Base-by-base conservation (phyloP, 2,329 filamentous ascomycete genomes). In the Fusarium gaditjirri region DNA sequence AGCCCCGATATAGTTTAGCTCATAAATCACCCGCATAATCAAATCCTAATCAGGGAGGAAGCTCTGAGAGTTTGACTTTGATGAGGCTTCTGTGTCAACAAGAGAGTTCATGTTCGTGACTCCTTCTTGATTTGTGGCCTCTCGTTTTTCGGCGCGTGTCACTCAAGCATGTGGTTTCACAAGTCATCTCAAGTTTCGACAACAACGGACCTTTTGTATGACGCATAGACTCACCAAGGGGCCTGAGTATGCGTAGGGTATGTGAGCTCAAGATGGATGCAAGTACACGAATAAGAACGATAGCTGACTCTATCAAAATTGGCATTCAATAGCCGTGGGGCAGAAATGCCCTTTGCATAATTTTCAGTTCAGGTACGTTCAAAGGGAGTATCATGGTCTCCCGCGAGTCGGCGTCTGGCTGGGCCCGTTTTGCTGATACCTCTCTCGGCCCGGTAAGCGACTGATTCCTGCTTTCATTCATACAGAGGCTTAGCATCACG, bases 31-130 rank as follows among this genome's bases (percentile, higher is more conserved):
- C 63, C 52, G 49, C 68, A 64, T 68, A 65, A 65, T 33, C 55
- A 53, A 46, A 61, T 65, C 62, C 70, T 50, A 65, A 74, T 73
- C 70, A 75, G 70, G 74, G 74, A 71, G 73, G 47, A 36, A 63
- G 57, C 19, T 36, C 42, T 56, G 29, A 14, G 33, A 38, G 29
- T 12, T 33, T 31, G 33, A 38, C 35, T 58, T 39, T 46, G 41
- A 23, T 46, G 27, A 33, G 35, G 52, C 52, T 38, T 58, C 41
- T 33, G 35, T 27, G 27, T 33, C 50, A 57, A 57, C 19, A 19
- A 27, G 27, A 23, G 19, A 41, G 27, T 33, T 53, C 47, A 36
- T 36, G 38, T 50, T 50, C 35, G n/a, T 50, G 23, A 53, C 27
- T 21, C 17, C 6, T 42, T n/a, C 39, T 27, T 21, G 14, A 27